These are phyloP conservation scores for Wickerhamiella cacticola DNA, from an alignment of 805 yeast species.

Conservation along the genomic window DNA sequence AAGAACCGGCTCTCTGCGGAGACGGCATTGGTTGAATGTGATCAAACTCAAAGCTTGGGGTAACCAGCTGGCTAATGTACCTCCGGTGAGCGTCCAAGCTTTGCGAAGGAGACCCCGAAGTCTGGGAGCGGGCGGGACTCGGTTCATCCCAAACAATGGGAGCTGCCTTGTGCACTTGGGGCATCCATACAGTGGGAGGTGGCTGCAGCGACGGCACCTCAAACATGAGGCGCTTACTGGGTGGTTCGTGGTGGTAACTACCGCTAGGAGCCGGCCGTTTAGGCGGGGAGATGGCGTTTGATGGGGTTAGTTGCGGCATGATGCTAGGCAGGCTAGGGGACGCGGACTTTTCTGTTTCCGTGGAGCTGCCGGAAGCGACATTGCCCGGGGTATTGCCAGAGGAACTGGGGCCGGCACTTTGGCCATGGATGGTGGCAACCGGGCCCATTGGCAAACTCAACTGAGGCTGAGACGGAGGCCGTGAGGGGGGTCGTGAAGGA, in stretches of 20 bases:
- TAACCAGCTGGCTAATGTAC: constrained; percentile 20
- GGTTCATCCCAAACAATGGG: constrained; percentile 12
- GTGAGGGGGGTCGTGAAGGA: background rate
- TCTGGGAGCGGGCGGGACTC: background rate
- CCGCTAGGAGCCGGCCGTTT: constrained; percentile 4
- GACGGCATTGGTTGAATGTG: constrained; percentile 24
- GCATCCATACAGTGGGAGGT: constrained; percentile 15
- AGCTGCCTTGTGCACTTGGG: constrained; percentile 9
- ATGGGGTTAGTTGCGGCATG: background rate
- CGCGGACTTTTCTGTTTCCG: no score
- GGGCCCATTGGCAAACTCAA: background rate
- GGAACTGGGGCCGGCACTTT: background rate
- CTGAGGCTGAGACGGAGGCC: background rate
- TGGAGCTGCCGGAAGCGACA: no score
- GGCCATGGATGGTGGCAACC: background rate
- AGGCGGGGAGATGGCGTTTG: background rate
- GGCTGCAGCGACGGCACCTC: constrained; percentile 13
- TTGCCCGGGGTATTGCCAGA: background rate
- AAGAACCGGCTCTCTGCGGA: background rate
- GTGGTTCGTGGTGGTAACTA: background rate
- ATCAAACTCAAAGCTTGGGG: constrained; percentile 18
- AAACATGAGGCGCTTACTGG: constrained; percentile 7
- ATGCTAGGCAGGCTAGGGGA: background rate
- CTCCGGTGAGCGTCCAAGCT: constrained; percentile 25
- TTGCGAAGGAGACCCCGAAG: constrained; percentile 16